These are phyloP conservation scores for Pichia deserticola DNA, from an alignment of 805 yeast genomes.

Conservation along the genomic window DNA sequence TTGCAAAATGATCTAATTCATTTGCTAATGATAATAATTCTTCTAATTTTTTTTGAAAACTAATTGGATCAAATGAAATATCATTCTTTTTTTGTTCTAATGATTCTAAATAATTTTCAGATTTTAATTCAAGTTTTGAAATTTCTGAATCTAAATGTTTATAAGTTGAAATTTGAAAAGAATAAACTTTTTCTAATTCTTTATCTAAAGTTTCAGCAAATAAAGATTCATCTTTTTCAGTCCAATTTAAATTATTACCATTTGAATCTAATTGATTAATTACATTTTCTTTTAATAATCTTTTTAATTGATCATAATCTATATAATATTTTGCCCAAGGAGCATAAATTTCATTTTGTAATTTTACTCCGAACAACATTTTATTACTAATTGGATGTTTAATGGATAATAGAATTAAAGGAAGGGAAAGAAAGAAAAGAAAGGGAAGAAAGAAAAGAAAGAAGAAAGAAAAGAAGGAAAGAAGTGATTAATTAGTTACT, in stretches of 20 bases:
- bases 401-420: too few relatives aligned
- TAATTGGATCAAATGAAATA: slow-evolving; percentile 44
- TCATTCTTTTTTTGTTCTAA: slow-evolving; percentile 21
- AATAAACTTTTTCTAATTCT: slow-evolving; percentile 70
- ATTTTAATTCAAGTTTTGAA: slow-evolving; percentile 52
- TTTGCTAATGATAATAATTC: slow-evolving; percentile 66
- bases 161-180: slow-evolving; percentile 63
- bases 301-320: slow-evolving; percentile 58
- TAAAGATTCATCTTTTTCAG: slow-evolving; percentile 61
- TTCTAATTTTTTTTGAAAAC: slow-evolving; percentile 66
- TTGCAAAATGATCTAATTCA: slow-evolving; percentile 81
- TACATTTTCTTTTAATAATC: slow-evolving; percentile 61
- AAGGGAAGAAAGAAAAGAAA: neutral
- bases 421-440: too few relatives aligned
- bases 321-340: slow-evolving; percentile 83
- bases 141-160: slow-evolving; percentile 60
- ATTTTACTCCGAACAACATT: slow-evolving; percentile 83
- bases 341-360: slow-evolving; percentile 71
- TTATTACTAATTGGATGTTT: too few relatives aligned
- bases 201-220: slow-evolving; percentile 62
- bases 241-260: slow-evolving; percentile 35
- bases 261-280: slow-evolving; percentile 13
- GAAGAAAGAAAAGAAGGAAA: neutral
- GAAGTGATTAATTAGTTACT: neutral
- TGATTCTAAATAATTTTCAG: slow-evolving; percentile 33